Evolutionary conservation across 495 filamentous ascomycete genomes (phyloP).

Genomic region (Aspergillus campestris): DNA sequence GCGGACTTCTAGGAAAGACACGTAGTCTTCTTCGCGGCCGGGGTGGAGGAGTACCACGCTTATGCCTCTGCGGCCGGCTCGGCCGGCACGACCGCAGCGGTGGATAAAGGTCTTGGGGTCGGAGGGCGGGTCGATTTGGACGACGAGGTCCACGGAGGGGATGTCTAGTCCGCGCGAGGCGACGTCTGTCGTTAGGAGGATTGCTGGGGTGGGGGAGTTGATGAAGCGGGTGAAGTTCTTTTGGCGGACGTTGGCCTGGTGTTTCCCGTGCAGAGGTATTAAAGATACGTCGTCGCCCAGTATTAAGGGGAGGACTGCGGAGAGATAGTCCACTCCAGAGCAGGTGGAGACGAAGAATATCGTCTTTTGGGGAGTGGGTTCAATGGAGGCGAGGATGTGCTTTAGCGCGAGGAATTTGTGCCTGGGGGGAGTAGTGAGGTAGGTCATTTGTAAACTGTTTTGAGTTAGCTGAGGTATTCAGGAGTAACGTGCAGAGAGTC

Average conservation of each 20-base stretch:
- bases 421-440: constrained; percentile 61
- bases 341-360: constrained; percentile 95
- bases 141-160: constrained; percentile 85
- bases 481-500: neutral
- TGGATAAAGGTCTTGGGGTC: constrained; percentile 96
- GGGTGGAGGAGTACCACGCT: constrained; percentile 79
- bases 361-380: constrained; percentile 66
- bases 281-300: constrained; percentile 51
- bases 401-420: constrained; percentile 69
- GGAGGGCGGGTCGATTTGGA: constrained; percentile 84
- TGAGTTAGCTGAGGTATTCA: constrained; percentile 4
- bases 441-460: constrained; percentile 74
- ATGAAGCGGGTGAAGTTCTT: constrained; percentile 77
- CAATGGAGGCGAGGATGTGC: constrained; percentile 57
- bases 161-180: constrained; percentile 88
- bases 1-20: constrained; percentile 77
- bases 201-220: constrained; percentile 52
- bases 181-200: constrained; percentile 83
- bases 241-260: constrained; percentile 64
- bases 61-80: constrained; percentile 78
- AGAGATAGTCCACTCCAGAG: constrained; percentile 89
- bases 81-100: constrained; percentile 84
- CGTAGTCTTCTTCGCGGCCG: constrained; percentile 80
- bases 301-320: constrained; percentile 62
- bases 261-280: constrained; percentile 84